Evolutionary conservation across 768 basidiomycete genomes (phyloP).

Genomic region (Trametopsis cervina): DNA sequence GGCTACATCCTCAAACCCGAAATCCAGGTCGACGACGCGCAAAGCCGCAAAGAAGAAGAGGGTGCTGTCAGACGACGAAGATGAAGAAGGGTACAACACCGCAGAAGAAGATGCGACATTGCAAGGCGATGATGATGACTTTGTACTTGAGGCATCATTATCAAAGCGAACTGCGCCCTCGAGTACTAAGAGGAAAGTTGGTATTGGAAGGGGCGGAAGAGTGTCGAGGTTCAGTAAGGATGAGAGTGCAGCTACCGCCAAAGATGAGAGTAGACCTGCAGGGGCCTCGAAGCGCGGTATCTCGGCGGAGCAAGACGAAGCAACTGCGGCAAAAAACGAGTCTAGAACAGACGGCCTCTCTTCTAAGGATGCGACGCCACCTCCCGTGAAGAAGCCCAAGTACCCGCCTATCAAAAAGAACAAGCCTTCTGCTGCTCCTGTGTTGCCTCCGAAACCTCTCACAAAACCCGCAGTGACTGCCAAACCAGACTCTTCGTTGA

Average conservation of each 20-base stretch:
- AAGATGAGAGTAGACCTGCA: slow-evolving; percentile 27
- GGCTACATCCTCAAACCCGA: slow-evolving; percentile 3
- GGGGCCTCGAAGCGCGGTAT: not conserved
- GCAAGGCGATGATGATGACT: slow-evolving; percentile 23
- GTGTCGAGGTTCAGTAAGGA: slow-evolving; percentile 16
- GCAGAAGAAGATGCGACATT: slow-evolving; percentile 24
- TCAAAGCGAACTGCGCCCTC: slow-evolving; percentile 16
- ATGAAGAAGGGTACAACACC: slow-evolving; percentile 6
- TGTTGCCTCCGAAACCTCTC: slow-evolving; percentile 6
- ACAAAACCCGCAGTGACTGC: not conserved
- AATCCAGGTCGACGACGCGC: slow-evolving; percentile 1
- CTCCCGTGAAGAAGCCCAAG: slow-evolving; percentile 54
- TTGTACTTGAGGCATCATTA: slow-evolving; percentile 12
- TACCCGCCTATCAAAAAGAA: slow-evolving; percentile 65
- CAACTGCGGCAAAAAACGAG: slow-evolving; percentile 20
- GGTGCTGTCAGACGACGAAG: slow-evolving; percentile 13
- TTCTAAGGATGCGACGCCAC: slow-evolving; percentile 20
- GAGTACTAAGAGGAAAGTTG: slow-evolving; percentile 24
- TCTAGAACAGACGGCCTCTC: slow-evolving; percentile 22
- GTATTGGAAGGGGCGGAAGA: slow-evolving; percentile 18
- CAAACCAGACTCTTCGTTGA: not conserved
- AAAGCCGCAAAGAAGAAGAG: slow-evolving; percentile 10
- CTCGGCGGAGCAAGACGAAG: slow-evolving; percentile 7
- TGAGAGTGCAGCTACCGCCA: slow-evolving; percentile 26
- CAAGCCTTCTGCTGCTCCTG: slow-evolving; percentile 31